Conservation (phyloP, 129 eudicot species). For the Tagetes patula region DNA sequence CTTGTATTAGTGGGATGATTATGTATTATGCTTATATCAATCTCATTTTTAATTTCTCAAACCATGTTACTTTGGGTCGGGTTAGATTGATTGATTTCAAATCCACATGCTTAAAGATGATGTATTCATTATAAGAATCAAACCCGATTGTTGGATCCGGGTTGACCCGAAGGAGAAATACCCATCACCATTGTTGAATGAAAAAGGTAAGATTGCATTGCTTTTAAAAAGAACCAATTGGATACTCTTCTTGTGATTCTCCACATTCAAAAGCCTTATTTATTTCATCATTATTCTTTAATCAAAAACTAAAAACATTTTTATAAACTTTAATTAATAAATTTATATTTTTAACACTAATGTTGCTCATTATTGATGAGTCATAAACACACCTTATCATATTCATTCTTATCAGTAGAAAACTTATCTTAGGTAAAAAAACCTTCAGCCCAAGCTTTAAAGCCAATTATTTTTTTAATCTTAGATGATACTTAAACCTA, state of each 20-base stretch:
- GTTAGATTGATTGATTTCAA: conserved; percentile 8
- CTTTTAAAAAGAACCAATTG: conserved; percentile 34
- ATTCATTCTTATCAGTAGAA: too few species aligned
- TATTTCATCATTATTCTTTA: neutral
- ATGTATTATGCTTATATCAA: conserved; percentile 23
- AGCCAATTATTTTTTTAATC: too few species aligned
- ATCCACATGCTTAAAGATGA: neutral
- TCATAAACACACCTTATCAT: too few species aligned
- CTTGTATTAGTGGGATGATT: conserved; percentile 46
- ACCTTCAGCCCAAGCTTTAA: too few species aligned
- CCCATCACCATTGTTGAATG: conserved; percentile 21
- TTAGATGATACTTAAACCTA: too few species aligned
- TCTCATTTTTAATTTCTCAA: conserved; percentile 32
- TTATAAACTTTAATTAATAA: too few species aligned
- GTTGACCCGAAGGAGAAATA: conserved; percentile 16
- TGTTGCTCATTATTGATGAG: too few species aligned
- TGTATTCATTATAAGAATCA: neutral
- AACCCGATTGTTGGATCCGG: conserved; percentile 7
- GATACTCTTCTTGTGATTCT: conserved; percentile 36
- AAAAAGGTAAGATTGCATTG: conserved; percentile 29
- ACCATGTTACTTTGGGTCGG: conserved; percentile 24
- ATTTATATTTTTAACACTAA: too few species aligned
- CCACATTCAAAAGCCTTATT: conserved; percentile 34
- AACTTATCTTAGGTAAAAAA: too few species aligned
- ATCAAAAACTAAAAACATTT: neutral